Conservation (phyloP, 768 basidiomycete genomes). For the Tylopilus vinaceipallidus region DNA sequence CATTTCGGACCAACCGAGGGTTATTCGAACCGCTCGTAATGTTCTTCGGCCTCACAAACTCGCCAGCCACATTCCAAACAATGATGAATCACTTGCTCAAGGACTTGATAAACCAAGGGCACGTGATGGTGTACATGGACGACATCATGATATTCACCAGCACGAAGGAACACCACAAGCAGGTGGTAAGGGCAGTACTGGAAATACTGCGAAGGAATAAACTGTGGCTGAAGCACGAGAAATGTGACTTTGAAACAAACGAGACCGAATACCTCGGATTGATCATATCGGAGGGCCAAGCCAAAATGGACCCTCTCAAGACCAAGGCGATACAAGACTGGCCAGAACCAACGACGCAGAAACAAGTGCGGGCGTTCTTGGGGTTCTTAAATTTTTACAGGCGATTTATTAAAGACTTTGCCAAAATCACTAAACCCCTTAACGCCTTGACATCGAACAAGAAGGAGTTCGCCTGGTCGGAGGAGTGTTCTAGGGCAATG, state of each 20-base stretch:
- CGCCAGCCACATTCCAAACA: too few relatives aligned
- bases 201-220: neutral
- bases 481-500: too few relatives aligned
- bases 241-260: neutral
- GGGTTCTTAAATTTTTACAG: too few relatives aligned
- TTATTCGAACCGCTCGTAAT: neutral
- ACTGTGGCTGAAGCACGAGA: too few relatives aligned
- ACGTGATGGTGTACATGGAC: conserved; percentile 38
- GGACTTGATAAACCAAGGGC: conserved; percentile 6
- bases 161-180: conserved; percentile 29
- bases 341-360: too few relatives aligned
- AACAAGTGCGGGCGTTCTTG: too few relatives aligned
- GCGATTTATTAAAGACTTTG: too few relatives aligned
- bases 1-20: conserved; percentile 16
- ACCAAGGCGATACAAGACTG: neutral
- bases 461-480: too few relatives aligned
- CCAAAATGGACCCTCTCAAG: neutral
- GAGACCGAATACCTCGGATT: neutral
- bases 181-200: neutral
- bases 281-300: neutral
- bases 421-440: too few relatives aligned
- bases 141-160: conserved; percentile 39
- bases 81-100: conserved; percentile 13
- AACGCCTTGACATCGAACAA: too few relatives aligned
- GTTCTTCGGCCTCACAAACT: neutral